Percentiles rank a stretch among this genome's conserved stretches.
phyloP scores from a whole-genome alignment of 805 yeast genomes.

The Lachancea dasiensis region DNA sequence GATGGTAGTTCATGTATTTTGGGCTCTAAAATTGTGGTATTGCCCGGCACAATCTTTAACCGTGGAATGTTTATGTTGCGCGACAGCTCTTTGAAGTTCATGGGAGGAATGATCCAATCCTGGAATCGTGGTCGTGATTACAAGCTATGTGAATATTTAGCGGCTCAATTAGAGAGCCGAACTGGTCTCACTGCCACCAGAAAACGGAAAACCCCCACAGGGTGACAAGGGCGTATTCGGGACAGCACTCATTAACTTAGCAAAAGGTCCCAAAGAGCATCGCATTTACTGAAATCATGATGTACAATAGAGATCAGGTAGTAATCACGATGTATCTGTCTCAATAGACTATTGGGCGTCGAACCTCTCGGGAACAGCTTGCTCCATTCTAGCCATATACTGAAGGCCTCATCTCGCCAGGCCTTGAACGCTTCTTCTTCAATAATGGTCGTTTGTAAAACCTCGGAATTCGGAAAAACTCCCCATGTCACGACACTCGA shows the following conservation, averaged over 20 bases:
- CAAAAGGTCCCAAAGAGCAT: slow-evolving; percentile 70
- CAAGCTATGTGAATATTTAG: slow-evolving; percentile 29
- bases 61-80: slow-evolving; percentile 41
- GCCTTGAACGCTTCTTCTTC: slow-evolving; percentile 91
- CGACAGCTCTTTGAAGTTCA: slow-evolving; percentile 27
- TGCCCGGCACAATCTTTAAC: slow-evolving; percentile 40
- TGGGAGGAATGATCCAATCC: slow-evolving; percentile 36
- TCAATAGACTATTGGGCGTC: slow-evolving; percentile 56
- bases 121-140: slow-evolving; percentile 36
- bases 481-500: slow-evolving; percentile 97
- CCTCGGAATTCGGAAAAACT: slow-evolving; percentile 84
- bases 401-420: slow-evolving; percentile 94
- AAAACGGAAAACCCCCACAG: slow-evolving; percentile 5
- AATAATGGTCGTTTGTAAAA: slow-evolving; percentile 85
- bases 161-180: slow-evolving; percentile 21
- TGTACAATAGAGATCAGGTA: slow-evolving; percentile 80
- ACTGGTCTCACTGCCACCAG: slow-evolving; percentile 3
- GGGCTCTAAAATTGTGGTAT: slow-evolving; percentile 54
- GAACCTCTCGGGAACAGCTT: slow-evolving; percentile 54
- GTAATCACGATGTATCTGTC: slow-evolving; percentile 53
- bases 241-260: slow-evolving; percentile 21
- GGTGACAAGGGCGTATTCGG: neutral
- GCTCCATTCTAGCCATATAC: slow-evolving; percentile 90
- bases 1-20: slow-evolving; percentile 38
- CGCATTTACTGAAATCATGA: slow-evolving; percentile 71